Conservation (phyloP, 768 basidiomycete genomes). For the Leccinum rimulosum region DNA sequence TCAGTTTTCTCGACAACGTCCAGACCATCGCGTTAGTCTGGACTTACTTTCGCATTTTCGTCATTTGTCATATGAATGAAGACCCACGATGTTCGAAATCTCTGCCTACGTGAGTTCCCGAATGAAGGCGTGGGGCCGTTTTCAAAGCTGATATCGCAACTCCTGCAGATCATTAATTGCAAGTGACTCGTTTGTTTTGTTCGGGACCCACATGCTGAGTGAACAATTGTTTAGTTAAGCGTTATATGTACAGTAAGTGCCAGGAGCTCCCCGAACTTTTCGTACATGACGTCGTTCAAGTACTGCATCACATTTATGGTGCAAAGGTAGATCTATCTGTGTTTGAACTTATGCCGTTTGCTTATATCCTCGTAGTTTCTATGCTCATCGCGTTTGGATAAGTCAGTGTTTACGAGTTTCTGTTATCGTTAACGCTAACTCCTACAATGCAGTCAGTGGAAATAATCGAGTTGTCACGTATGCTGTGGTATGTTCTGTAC, state of each 20-base stretch:
- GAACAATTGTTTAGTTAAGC: neutral
- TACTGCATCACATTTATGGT: constrained; percentile 19
- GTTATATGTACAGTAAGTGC: constrained; percentile 3
- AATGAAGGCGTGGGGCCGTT: neutral
- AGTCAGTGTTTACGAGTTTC: constrained; percentile 7
- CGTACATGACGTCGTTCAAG: constrained; percentile 8
- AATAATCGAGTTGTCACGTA: constrained; percentile 13
- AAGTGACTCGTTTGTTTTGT: neutral
- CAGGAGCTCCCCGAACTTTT: neutral
- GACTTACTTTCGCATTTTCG: constrained; percentile 1
- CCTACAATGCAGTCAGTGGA: constrained; percentile 15
- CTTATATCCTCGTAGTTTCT: constrained; percentile 17
- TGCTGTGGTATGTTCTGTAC: constrained; percentile 12
- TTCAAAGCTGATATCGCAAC: neutral
- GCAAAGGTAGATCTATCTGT: constrained; percentile 11
- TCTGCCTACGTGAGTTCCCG: constrained; percentile 10
- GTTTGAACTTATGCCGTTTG: neutral
- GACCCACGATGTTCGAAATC: neutral
- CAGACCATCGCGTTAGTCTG: neutral
- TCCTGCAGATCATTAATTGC: constrained; percentile 2
- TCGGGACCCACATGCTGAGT: neutral
- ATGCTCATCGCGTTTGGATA: constrained; percentile 27
- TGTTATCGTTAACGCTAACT: neutral
- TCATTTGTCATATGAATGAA: constrained; percentile 8
- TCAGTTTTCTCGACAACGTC: constrained; percentile 7